Evolutionary conservation across 306 rosid genomes (phyloP).

Genomic region (Leucaena leucocephala): DNA sequence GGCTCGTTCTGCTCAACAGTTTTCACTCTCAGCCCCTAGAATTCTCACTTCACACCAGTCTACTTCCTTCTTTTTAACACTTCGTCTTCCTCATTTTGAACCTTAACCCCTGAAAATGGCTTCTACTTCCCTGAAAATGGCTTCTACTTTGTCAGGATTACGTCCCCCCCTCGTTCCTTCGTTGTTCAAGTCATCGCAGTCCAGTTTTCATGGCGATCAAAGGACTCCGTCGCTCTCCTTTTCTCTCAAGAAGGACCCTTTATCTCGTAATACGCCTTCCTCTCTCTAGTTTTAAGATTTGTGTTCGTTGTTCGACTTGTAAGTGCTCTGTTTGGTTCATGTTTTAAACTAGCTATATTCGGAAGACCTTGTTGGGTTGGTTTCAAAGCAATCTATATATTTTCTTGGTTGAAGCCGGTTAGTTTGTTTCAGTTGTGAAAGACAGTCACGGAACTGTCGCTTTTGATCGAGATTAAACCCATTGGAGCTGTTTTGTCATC

Average conservation of each 20-base stretch:
- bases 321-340: neutral
- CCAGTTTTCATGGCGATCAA: conserved; percentile 47
- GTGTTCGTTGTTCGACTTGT: conserved; percentile 1
- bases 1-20: conserved; percentile 40
- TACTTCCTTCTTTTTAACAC: neutral
- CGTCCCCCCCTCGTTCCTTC: conserved; percentile 63
- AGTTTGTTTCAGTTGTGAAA: neutral
- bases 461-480: neutral
- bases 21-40: neutral
- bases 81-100: neutral
- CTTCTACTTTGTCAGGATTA: conserved; percentile 70
- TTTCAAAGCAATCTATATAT: neutral
- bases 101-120: conserved; percentile 52
- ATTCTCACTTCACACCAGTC: neutral
- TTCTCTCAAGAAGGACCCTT: conserved; percentile 40
- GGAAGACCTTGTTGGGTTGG: conserved; percentile 14
- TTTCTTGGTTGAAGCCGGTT: neutral
- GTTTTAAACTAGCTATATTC: neutral
- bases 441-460: neutral
- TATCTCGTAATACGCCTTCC: conserved; percentile 53
- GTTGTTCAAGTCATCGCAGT: conserved; percentile 37
- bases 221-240: conserved; percentile 43
- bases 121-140: conserved; percentile 64
- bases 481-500: neutral
- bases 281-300: conserved; percentile 19